phyloP scores from a whole-genome alignment of 176 grass and related monocot species.

The maize (Zea mays) region DNA sequence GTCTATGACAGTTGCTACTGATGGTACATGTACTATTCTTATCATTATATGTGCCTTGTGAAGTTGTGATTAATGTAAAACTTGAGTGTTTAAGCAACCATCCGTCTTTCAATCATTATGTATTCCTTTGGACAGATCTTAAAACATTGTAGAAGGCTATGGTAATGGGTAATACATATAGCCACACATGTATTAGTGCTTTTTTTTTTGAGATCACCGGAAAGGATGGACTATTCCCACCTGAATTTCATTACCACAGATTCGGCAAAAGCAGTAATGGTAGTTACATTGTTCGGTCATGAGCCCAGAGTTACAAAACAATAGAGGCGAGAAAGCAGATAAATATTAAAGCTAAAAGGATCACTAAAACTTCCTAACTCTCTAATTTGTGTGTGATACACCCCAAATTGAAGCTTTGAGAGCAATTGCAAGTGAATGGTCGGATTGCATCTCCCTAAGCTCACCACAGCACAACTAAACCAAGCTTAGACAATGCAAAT shows the following conservation, averaged over 20 bases:
- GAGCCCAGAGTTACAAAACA: no score
- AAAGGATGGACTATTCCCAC: no score
- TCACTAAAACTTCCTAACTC: no score
- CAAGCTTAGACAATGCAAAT: neutral
- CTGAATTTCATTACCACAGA: no score
- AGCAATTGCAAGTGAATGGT: neutral
- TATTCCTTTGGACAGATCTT: neutral
- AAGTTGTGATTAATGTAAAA: neutral
- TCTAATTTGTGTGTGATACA: neutral
- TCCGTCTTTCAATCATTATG: neutral
- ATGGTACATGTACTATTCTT: neutral
- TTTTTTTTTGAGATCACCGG: no score
- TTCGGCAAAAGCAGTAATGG: neutral
- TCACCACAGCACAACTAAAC: neutral
- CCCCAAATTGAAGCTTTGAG: neutral
- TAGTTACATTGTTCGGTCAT: neutral
- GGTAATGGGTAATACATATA: neutral
- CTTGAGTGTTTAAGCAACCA: neutral
- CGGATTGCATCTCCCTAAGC: neutral
- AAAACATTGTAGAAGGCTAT: neutral
- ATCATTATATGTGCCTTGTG: neutral
- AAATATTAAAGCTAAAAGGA: no score
- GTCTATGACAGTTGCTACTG: neutral
- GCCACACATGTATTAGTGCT: neutral
- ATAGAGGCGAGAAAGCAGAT: no score